Evolutionary conservation across 129 eudicot species (phyloP).

Genomic region (Tanacetum coccineum): DNA sequence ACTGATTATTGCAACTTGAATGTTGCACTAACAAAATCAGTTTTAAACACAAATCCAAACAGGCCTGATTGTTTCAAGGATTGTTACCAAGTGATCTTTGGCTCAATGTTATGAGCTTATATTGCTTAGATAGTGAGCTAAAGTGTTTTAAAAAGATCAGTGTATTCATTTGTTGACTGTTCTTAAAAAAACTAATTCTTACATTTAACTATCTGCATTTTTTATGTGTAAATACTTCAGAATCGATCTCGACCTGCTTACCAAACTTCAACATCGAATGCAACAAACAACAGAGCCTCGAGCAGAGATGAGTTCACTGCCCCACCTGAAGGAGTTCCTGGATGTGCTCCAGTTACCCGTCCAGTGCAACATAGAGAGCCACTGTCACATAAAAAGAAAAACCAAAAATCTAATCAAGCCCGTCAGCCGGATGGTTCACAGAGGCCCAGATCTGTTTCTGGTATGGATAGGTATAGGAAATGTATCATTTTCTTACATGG

Average conservation of each 20-base stretch:
- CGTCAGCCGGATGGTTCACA: constrained; percentile 28
- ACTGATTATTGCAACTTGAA: too few relatives aligned
- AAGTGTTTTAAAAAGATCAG: background rate
- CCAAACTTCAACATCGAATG: constrained; percentile 26
- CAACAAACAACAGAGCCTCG: constrained; percentile 18
- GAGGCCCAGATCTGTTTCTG: constrained; percentile 42
- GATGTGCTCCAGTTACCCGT: constrained; percentile 1
- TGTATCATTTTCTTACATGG: constrained; percentile 18
- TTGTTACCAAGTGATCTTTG: background rate
- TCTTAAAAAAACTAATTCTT: background rate
- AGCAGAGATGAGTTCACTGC: background rate
- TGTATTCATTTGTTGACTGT: too few relatives aligned
- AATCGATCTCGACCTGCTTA: constrained; percentile 24
- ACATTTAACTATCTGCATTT: background rate
- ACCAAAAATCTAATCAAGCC: constrained; percentile 25
- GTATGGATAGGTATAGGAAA: constrained; percentile 45
- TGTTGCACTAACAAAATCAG: too few relatives aligned
- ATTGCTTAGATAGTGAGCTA: too few relatives aligned
- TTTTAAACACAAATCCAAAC: too few relatives aligned
- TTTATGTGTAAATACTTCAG: constrained; percentile 25
- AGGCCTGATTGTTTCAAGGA: too few relatives aligned
- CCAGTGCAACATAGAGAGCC: constrained; percentile 28
- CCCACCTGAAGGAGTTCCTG: constrained; percentile 7
- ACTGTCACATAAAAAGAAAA: constrained; percentile 25
- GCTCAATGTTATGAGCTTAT: background rate